Evolutionary conservation across 176 grass and related monocot species (phyloP).

Genomic region (Cenchrus purpureus): DNA sequence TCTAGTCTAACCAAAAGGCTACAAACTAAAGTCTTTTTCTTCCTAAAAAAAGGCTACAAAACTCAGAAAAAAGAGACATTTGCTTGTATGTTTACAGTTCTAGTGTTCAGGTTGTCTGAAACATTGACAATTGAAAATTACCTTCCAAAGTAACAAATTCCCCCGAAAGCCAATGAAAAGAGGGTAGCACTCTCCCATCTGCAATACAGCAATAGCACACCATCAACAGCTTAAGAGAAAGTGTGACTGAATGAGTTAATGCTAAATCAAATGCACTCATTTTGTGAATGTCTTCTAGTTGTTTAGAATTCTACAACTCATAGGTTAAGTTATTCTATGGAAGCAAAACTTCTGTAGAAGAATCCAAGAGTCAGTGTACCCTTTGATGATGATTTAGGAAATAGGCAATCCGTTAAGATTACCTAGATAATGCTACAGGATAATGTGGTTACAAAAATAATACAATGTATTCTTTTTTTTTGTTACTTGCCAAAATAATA

Average conservation of each 20-base stretch:
- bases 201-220: constrained; percentile 47
- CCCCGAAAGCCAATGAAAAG: constrained; percentile 91
- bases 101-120: constrained; percentile 13
- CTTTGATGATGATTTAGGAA: too few relatives aligned
- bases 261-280: not conserved
- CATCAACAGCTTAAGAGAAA: constrained; percentile 12
- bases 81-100: not conserved
- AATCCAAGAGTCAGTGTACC: not conserved
- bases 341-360: not conserved
- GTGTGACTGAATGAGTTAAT: constrained; percentile 4
- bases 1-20: not conserved
- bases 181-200: constrained; percentile 89
- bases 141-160: constrained; percentile 94
- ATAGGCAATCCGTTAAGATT: too few relatives aligned
- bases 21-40: too few relatives aligned
- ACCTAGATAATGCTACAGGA: too few relatives aligned
- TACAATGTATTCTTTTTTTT: too few relatives aligned
- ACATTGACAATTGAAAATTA: constrained; percentile 31
- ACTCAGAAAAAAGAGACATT: not conserved
- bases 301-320: not conserved
- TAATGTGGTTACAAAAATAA: too few relatives aligned
- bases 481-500: too few relatives aligned
- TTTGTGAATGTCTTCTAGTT: not conserved
- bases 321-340: constrained; percentile 9
- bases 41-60: not conserved